Percentiles rank a stretch among this genome's conserved stretches.
Evolutionary conservation across 345 rosid species (phyloP).

Genomic region (Sisymbrium altissimum): DNA sequence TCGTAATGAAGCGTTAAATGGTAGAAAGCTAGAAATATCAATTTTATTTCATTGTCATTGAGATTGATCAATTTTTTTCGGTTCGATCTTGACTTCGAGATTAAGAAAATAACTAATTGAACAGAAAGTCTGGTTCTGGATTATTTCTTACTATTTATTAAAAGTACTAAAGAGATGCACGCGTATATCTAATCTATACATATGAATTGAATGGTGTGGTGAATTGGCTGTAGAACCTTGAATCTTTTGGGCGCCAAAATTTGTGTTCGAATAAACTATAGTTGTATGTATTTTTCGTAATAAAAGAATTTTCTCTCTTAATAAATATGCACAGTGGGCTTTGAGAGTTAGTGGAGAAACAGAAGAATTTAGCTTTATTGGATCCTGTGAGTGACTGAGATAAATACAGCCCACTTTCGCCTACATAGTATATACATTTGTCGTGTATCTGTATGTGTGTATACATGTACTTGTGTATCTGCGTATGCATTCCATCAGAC

Average conservation of each 20-base stretch:
- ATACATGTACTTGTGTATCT: neutral
- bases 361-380: constrained; percentile 46
- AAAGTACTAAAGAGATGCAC: constrained; percentile 6
- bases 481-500: constrained; percentile 8
- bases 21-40: too few relatives aligned
- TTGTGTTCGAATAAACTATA: neutral
- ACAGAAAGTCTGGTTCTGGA: neutral
- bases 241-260: constrained; percentile 20
- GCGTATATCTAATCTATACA: constrained; percentile 7
- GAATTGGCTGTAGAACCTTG: neutral
- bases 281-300: neutral
- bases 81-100: too few relatives aligned
- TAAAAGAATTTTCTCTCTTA: neutral
- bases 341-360: constrained; percentile 33
- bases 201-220: neutral
- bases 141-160: neutral
- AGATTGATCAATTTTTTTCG: neutral
- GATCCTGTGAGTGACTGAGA: constrained; percentile 59
- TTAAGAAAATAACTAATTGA: neutral
- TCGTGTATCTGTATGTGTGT: neutral
- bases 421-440: neutral
- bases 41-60: too few relatives aligned
- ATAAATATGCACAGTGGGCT: neutral
- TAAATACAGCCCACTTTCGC: constrained; percentile 25
- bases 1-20: too few relatives aligned